phyloP scores from a whole-genome alignment of 495 filamentous ascomycete species.

The Immersiella caudata region DNA sequence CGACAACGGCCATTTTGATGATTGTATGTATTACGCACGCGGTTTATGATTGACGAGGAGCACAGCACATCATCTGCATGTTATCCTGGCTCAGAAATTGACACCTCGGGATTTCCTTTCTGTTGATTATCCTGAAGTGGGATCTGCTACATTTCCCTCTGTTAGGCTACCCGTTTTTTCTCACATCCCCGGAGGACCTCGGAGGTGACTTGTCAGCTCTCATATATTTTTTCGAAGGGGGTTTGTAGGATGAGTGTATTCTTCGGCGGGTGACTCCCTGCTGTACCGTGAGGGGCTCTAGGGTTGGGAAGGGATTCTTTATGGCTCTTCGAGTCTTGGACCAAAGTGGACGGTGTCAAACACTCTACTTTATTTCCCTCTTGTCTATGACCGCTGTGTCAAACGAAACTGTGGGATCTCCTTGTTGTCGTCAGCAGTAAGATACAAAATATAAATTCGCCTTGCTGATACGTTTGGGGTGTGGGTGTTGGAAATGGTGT shows the following conservation, averaged over 20 bases:
- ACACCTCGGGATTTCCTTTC: background rate
- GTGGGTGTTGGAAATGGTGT: background rate
- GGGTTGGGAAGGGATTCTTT: background rate
- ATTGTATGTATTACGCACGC: background rate
- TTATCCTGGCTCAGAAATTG: background rate
- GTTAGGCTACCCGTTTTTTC: no score
- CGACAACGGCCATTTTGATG: background rate
- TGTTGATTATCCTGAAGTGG: background rate
- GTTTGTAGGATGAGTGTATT: background rate
- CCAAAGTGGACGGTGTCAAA: background rate
- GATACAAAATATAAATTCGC: background rate
- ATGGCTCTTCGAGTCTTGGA: background rate
- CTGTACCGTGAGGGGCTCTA: background rate
- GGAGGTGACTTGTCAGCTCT: background rate
- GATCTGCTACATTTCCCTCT: background rate
- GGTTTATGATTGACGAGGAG: background rate
- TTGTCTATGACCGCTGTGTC: background rate
- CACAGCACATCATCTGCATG: background rate
- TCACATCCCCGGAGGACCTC: background rate
- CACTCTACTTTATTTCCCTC: background rate
- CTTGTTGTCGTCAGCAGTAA: background rate
- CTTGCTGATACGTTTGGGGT: background rate
- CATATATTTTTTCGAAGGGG: background rate
- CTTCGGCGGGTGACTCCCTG: background rate
- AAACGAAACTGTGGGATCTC: background rate